A percentile compares a stretch with the other conserved stretches of the same genome.
These are phyloP conservation scores for Pseudogymnoascus sp. DNA, from an alignment of 2,329 filamentous ascomycete genomes.

Conservation along the genomic window DNA sequence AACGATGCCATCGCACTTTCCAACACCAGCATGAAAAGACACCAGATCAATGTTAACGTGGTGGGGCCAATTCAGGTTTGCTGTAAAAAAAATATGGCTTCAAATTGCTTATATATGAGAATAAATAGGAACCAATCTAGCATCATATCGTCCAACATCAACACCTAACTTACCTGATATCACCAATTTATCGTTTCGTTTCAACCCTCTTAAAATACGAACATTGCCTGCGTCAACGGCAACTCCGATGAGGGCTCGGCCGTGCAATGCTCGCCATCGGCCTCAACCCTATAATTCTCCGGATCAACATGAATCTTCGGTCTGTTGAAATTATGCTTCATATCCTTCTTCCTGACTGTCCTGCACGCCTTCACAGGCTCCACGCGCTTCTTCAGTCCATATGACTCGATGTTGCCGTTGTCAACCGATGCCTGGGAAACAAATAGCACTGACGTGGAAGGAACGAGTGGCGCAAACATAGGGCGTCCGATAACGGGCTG, in stretches of 20 bases:
- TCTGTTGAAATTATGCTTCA: constrained; percentile 80
- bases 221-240: constrained; percentile 72
- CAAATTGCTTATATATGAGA: background rate
- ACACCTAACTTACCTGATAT: background rate
- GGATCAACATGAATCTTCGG: constrained; percentile 88
- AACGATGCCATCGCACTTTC: background rate
- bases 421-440: constrained; percentile 68
- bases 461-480: constrained; percentile 75
- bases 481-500: constrained; percentile 77
- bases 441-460: constrained; percentile 69
- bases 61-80: background rate
- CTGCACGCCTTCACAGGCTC: constrained; percentile 74
- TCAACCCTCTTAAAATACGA: constrained; percentile 52
- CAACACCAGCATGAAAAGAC: background rate
- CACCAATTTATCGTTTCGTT: background rate
- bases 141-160: constrained; percentile 3
- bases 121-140: background rate
- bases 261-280: constrained; percentile 66
- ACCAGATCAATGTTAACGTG: background rate
- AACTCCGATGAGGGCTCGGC: constrained; percentile 65
- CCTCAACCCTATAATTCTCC: constrained; percentile 81
- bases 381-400: constrained; percentile 70
- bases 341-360: constrained; percentile 70
- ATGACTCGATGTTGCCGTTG: constrained; percentile 59
- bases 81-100: background rate